Percentiles rank a stretch among this genome's conserved stretches.
Conservation (phyloP, 495 filamentous ascomycete genomes). For the Penicillium pancosmium region DNA sequence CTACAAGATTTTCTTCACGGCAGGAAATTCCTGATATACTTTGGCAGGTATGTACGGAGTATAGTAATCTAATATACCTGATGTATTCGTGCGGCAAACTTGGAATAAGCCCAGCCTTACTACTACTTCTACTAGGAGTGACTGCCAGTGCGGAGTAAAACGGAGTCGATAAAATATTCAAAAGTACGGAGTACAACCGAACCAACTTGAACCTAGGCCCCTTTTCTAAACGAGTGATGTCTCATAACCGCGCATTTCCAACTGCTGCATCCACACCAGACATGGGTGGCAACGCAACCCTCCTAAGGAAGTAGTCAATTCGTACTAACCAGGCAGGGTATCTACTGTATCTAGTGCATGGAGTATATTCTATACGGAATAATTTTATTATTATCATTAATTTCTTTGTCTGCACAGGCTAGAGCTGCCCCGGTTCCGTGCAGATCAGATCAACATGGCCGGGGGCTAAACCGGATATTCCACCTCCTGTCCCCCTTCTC, state of each 20-base stretch:
- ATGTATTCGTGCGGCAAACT: too few species aligned
- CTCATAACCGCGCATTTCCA: conserved; percentile 1
- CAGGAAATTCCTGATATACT: conserved; percentile 8
- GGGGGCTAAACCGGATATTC: conserved; percentile 10
- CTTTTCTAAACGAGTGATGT: conserved; percentile 2
- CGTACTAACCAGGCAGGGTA: too few species aligned
- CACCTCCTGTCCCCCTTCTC: conserved; percentile 6
- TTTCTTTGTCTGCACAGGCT: conserved; percentile 13
- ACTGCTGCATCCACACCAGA: not conserved
- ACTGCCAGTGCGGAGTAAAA: not conserved
- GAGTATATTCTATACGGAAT: not conserved
- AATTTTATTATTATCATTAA: conserved; percentile 1
- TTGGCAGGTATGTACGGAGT: conserved; percentile 2
- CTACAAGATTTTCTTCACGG: conserved; percentile 9
- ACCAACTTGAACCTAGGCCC: not conserved
- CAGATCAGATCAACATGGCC: conserved; percentile 37
- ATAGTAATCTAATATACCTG: not conserved
- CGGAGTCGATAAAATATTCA: not conserved
- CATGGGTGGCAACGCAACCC: conserved; percentile 1
- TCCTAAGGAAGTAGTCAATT: not conserved
- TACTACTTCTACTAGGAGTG: too few species aligned
- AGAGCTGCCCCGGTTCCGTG: conserved; percentile 29
- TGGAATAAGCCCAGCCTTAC: too few species aligned
- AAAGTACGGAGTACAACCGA: too few species aligned
- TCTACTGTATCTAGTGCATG: too few species aligned